phyloP scores from a whole-genome alignment of 116 monocot species.

The Iris pallida region DNA sequence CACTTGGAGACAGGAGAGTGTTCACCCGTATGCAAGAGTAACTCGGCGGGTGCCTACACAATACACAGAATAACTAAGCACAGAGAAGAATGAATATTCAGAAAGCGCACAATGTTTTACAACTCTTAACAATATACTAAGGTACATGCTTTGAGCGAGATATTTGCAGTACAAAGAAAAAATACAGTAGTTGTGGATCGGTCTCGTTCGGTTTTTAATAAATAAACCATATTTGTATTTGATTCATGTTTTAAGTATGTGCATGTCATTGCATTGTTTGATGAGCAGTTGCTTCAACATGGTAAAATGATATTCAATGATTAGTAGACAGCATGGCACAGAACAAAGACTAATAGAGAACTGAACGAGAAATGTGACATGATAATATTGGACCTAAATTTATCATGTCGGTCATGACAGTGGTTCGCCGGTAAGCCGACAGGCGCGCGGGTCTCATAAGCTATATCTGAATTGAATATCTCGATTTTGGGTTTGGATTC shows the following conservation, averaged over 20 bases:
- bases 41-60: slow-evolving; percentile 68
- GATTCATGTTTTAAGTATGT: neutral
- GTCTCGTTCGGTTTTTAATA: neutral
- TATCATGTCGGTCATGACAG: too few species aligned
- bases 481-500: too few species aligned
- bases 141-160: neutral
- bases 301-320: too few species aligned
- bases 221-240: neutral
- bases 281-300: too few species aligned
- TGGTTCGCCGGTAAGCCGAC: too few species aligned
- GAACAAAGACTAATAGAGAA: too few species aligned
- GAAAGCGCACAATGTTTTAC: neutral
- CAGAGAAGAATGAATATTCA: neutral
- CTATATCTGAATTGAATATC: too few species aligned
- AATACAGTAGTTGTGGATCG: neutral
- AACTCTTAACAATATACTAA: neutral
- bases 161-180: neutral
- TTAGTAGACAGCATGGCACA: too few species aligned
- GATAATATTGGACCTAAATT: too few species aligned
- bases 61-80: slow-evolving; percentile 8
- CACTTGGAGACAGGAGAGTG: slow-evolving; percentile 49
- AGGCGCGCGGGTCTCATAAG: too few species aligned
- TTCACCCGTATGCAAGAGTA: slow-evolving; percentile 97
- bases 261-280: too few species aligned
- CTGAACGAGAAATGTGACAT: too few species aligned